Evolutionary conservation across 345 rosid species (phyloP).

Genomic region (Salix suchowensis): DNA sequence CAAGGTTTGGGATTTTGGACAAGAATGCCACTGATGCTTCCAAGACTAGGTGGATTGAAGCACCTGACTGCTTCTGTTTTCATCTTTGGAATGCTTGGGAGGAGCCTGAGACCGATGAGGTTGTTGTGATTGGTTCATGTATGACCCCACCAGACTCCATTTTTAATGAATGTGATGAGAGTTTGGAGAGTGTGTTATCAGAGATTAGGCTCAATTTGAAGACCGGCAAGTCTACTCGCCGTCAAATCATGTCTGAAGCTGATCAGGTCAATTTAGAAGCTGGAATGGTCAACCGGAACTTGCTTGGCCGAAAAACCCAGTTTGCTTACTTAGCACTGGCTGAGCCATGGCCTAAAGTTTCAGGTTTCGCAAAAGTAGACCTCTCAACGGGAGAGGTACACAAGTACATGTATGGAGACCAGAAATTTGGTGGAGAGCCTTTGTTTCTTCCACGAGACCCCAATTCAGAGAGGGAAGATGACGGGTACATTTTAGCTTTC

Average conservation of each 20-base stretch:
- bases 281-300: constrained; percentile 90
- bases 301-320: constrained; percentile 65
- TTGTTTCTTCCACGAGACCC: constrained; percentile 53
- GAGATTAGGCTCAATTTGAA: constrained; percentile 77
- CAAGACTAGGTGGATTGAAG: constrained; percentile 59
- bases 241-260: constrained; percentile 46
- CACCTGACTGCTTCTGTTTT: constrained; percentile 83
- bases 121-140: constrained; percentile 83
- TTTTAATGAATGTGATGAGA: constrained; percentile 87
- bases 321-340: constrained; percentile 81
- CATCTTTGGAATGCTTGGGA: constrained; percentile 98
- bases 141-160: constrained; percentile 99
- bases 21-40: constrained; percentile 49
- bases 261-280: constrained; percentile 80
- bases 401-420: constrained; percentile 62
- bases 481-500: constrained; percentile 70
- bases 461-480: constrained; percentile 53
- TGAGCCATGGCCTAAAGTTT: constrained; percentile 95
- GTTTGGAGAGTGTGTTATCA: constrained; percentile 62
- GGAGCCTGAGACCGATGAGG: constrained; percentile 71
- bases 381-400: constrained; percentile 60
- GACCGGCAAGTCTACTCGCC: constrained; percentile 76
- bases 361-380: constrained; percentile 87
- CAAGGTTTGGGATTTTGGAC: constrained; percentile 70
- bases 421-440: constrained; percentile 83